Evolutionary conservation across 495 filamentous ascomycete species (phyloP).

Genomic region (Cercophora sp.): DNA sequence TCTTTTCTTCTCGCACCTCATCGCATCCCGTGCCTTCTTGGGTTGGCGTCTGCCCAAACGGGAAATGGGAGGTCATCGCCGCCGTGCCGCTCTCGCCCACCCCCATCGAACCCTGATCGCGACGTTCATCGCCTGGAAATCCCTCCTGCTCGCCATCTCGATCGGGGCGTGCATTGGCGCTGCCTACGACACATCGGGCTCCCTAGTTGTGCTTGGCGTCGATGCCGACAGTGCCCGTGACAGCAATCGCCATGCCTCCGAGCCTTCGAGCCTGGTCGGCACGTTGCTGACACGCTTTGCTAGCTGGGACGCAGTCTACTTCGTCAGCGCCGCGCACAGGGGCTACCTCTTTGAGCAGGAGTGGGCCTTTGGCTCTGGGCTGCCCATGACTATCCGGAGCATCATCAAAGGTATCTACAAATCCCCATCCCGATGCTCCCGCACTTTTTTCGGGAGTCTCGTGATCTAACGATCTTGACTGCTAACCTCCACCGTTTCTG

Average conservation of each 20-base stretch:
- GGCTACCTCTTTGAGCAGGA: conserved; percentile 91
- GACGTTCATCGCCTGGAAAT: conserved; percentile 64
- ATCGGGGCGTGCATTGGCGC: conserved; percentile 56
- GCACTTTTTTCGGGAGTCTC: no score
- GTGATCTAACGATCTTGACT: background rate
- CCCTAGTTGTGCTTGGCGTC: conserved; percentile 37
- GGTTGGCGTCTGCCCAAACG: background rate
- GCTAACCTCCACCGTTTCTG: conserved; percentile 1
- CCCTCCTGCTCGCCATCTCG: conserved; percentile 62
- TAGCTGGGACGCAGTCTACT: conserved; percentile 94
- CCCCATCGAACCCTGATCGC: conserved; percentile 31
- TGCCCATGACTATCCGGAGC: conserved; percentile 49
- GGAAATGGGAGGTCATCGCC: conserved; percentile 8
- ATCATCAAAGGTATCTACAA: conserved; percentile 25
- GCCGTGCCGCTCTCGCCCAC: conserved; percentile 6
- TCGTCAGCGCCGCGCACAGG: conserved; percentile 58
- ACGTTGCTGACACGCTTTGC: conserved; percentile 52
- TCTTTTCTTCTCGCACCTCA: background rate
- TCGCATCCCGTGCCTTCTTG: background rate
- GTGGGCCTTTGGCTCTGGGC: conserved; percentile 84
- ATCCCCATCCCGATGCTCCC: background rate
- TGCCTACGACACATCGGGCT: conserved; percentile 87
- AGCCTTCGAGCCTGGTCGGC: no score
- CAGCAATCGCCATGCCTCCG: no score
- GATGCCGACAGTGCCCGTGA: conserved; percentile 59